These are phyloP conservation scores for Scalesia atractyloides DNA, from an alignment of 129 eudicot species.

Conservation along the genomic window DNA sequence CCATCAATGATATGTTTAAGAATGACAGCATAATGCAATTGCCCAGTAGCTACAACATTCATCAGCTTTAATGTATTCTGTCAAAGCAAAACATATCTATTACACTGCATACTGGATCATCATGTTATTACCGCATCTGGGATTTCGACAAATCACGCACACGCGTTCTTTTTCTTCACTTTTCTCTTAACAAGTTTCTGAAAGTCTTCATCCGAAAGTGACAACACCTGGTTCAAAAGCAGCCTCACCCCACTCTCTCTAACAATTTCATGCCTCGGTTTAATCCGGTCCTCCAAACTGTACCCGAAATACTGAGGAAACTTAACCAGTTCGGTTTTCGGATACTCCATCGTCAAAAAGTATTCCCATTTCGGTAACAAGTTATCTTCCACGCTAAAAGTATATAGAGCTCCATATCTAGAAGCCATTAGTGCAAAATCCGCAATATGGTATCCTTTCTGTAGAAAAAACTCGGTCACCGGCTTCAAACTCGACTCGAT, in stretches of 20 bases:
- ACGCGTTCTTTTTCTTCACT: conserved; percentile 53
- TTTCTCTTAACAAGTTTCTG: conserved; percentile 61
- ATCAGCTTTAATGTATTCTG: conserved; percentile 26
- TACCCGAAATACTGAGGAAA: conserved; percentile 91
- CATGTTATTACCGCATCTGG: conserved; percentile 24
- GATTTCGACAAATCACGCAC: conserved; percentile 35
- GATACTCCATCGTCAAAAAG: conserved; percentile 70
- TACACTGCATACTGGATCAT: conserved; percentile 35
- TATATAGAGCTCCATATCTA: conserved; percentile 69
- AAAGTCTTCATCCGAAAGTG: conserved; percentile 62
- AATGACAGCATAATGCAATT: conserved; percentile 27
- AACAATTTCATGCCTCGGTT: conserved; percentile 68
- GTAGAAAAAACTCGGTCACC: conserved; percentile 67
- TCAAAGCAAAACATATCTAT: conserved; percentile 12
- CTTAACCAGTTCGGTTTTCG: conserved; percentile 64
- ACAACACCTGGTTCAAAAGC: conserved; percentile 72
- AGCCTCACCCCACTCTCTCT: conserved; percentile 62
- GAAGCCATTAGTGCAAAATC: conserved; percentile 71
- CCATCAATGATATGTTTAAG: neutral
- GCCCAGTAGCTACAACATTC: conserved; percentile 36
- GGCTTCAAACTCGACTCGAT: conserved; percentile 82
- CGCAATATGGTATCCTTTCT: conserved; percentile 60
- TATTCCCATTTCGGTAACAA: conserved; percentile 86
- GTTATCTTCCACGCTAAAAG: conserved; percentile 49
- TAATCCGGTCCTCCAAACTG: conserved; percentile 82